phyloP scores from a whole-genome alignment of 2,329 filamentous ascomycete genomes.

The Diaporthe citriasiana region DNA sequence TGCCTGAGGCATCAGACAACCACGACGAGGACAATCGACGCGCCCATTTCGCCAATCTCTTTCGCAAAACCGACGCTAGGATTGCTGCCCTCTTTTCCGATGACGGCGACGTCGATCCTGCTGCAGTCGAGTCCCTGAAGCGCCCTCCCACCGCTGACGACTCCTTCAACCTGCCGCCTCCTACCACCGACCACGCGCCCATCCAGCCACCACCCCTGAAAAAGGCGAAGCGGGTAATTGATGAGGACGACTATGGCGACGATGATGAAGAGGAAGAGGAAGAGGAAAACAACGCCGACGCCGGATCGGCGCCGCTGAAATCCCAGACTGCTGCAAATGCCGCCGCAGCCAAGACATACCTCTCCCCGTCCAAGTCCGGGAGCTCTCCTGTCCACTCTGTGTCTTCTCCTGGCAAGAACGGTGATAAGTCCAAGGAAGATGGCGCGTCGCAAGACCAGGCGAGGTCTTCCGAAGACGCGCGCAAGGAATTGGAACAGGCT shows the following conservation, averaged over 20 bases:
- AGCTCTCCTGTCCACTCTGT: slow-evolving; percentile 75
- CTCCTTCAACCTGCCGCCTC: slow-evolving; percentile 61
- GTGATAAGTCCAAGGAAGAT: slow-evolving; percentile 66
- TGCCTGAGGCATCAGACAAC: slow-evolving; percentile 74
- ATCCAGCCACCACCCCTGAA: slow-evolving; percentile 76
- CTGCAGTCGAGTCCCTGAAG: slow-evolving; percentile 67
- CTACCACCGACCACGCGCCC: slow-evolving; percentile 71
- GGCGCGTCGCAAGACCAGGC: slow-evolving; percentile 65
- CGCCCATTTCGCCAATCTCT: slow-evolving; percentile 82
- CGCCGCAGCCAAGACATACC: slow-evolving; percentile 69
- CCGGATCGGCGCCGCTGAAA: slow-evolving; percentile 46
- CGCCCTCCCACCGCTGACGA: slow-evolving; percentile 54
- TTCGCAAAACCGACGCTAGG: slow-evolving; percentile 81
- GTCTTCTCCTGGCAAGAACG: slow-evolving; percentile 71
- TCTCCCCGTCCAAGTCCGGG: slow-evolving; percentile 79
- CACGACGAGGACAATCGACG: slow-evolving; percentile 79
- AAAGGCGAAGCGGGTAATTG: slow-evolving; percentile 82
- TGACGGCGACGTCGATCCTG: slow-evolving; percentile 66
- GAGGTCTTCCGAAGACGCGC: slow-evolving; percentile 86
- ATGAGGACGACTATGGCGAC: slow-evolving; percentile 88
- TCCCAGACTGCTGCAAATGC: slow-evolving; percentile 58
- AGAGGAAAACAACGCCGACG: slow-evolving; percentile 69
- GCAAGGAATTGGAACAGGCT: slow-evolving; percentile 92
- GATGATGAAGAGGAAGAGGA: slow-evolving; percentile 84
- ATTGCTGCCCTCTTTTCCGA: slow-evolving; percentile 81